A percentile compares a stretch with the other conserved stretches of the same genome.
Evolutionary conservation across 768 basidiomycete genomes (phyloP).

Genomic region (Multifurca ochricompacta): DNA sequence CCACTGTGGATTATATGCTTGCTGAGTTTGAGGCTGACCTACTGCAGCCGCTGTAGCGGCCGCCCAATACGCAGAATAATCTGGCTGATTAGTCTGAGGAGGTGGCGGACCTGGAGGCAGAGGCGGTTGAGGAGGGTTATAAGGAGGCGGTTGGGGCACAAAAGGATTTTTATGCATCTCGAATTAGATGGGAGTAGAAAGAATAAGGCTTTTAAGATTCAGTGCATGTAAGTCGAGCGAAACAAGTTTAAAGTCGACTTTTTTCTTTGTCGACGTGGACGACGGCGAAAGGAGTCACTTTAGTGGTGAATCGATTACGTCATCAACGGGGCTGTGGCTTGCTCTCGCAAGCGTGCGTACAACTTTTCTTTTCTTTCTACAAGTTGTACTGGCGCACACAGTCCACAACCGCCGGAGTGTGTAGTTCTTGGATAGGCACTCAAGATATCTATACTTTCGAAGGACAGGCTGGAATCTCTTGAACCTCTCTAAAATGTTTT

Average conservation of each 20-base stretch:
- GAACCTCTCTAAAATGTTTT: too few relatives aligned
- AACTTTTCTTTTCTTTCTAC: background rate
- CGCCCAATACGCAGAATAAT: slow-evolving; percentile 76
- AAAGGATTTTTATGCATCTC: slow-evolving; percentile 84
- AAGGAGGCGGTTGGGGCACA: slow-evolving; percentile 51
- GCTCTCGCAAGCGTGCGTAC: background rate
- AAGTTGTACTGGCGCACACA: too few relatives aligned
- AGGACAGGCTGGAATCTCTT: background rate
- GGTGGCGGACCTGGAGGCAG: slow-evolving; percentile 76
- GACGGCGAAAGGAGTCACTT: slow-evolving; percentile 10
- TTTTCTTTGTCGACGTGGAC: slow-evolving; percentile 15
- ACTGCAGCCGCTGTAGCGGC: slow-evolving; percentile 45
- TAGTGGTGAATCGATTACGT: slow-evolving; percentile 5
- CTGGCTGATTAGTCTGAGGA: slow-evolving; percentile 55
- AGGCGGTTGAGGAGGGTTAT: slow-evolving; percentile 66
- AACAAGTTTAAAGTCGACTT: background rate
- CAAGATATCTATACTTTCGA: background rate
- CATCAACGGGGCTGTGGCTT: background rate
- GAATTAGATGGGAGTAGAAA: slow-evolving; percentile 13
- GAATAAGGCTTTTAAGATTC: slow-evolving; percentile 18
- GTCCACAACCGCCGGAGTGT: background rate
- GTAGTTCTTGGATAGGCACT: background rate
- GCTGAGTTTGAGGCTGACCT: slow-evolving; percentile 41
- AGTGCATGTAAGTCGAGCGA: slow-evolving; percentile 10
- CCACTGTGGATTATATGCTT: slow-evolving; percentile 63